Evolutionary conservation across 78 protist species (phyloP).

Genomic region (Chrysochromulina tobinii): DNA sequence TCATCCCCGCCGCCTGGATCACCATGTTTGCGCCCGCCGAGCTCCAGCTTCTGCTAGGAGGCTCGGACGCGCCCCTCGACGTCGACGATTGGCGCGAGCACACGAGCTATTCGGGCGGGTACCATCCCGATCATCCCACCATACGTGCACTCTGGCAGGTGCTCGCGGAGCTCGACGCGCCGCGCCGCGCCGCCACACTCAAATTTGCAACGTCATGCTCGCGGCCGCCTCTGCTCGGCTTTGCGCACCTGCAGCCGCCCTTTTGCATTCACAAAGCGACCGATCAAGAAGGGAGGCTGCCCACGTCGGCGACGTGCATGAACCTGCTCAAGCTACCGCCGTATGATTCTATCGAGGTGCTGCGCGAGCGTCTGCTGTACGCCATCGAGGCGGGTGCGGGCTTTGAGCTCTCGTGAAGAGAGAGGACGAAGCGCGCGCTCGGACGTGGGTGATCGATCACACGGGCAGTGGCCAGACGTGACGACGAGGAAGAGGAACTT

Average conservation of each 20-base stretch:
- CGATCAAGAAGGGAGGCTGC: conserved; percentile 23
- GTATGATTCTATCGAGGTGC: background rate
- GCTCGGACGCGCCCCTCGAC: conserved; percentile 40
- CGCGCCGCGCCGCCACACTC: background rate
- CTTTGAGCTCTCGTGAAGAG: conserved; percentile 27
- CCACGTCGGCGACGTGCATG: conserved; percentile 37
- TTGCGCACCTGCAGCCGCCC: conserved; percentile 25
- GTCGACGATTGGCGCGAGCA: conserved; percentile 34
- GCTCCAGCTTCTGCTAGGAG: background rate
- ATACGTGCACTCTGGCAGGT: conserved; percentile 1
- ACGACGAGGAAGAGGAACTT: too few relatives aligned
- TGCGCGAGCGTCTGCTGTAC: conserved; percentile 13
- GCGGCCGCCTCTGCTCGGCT: conserved; percentile 47
- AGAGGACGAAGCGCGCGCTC: background rate
- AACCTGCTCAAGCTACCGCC: conserved; percentile 48
- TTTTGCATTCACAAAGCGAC: conserved; percentile 16
- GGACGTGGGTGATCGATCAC: too few relatives aligned
- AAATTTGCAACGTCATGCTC: conserved; percentile 31
- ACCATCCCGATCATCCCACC: background rate
- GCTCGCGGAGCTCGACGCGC: background rate
- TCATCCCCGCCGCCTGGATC: conserved; percentile 32
- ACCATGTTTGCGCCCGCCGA: background rate
- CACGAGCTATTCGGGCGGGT: conserved; percentile 30
- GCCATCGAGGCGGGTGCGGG: conserved; percentile 26
- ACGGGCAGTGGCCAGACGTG: too few relatives aligned